These are phyloP conservation scores for Trypanosoma cruzi DNA, from an alignment of 208 protist genomes.

Conservation along the genomic window DNA sequence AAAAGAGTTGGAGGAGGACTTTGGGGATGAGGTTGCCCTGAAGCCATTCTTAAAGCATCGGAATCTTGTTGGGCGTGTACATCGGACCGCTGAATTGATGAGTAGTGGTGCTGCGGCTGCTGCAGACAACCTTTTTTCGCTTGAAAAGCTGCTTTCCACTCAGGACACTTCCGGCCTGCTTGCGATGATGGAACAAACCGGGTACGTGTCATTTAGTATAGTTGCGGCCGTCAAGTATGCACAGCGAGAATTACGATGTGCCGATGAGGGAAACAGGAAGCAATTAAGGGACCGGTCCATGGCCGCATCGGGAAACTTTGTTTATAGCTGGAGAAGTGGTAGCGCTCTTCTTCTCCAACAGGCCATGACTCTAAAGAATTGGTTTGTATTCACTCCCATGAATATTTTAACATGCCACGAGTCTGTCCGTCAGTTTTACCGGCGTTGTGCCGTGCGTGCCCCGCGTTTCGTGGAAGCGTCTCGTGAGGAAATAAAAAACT, in stretches of 20 bases:
- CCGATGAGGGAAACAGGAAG: conserved; percentile 7
- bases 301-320: not conserved
- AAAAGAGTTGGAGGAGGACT: conserved; percentile 61
- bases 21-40: conserved; percentile 58
- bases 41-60: conserved; percentile 63
- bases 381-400: conserved; percentile 88
- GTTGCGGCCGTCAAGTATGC: conserved; percentile 69
- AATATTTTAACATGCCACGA: conserved; percentile 88
- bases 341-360: conserved; percentile 34
- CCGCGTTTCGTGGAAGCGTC: conserved; percentile 36
- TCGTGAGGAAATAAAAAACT: conserved; percentile 62
- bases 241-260: conserved; percentile 44
- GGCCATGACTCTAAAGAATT: conserved; percentile 59
- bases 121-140: conserved; percentile 27
- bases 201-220: conserved; percentile 78
- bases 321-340: not conserved
- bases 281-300: conserved; percentile 15
- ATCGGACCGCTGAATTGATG: conserved; percentile 51
- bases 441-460: conserved; percentile 57
- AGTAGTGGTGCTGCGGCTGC: conserved; percentile 28
- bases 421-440: conserved; percentile 61
- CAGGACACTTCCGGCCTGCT: conserved; percentile 64
- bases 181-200: conserved; percentile 74
- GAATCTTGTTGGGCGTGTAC: conserved; percentile 49
- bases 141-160: conserved; percentile 69